Conservation (phyloP, 108 stramenopile genomes). For the Nitzschia putrida region DNA sequence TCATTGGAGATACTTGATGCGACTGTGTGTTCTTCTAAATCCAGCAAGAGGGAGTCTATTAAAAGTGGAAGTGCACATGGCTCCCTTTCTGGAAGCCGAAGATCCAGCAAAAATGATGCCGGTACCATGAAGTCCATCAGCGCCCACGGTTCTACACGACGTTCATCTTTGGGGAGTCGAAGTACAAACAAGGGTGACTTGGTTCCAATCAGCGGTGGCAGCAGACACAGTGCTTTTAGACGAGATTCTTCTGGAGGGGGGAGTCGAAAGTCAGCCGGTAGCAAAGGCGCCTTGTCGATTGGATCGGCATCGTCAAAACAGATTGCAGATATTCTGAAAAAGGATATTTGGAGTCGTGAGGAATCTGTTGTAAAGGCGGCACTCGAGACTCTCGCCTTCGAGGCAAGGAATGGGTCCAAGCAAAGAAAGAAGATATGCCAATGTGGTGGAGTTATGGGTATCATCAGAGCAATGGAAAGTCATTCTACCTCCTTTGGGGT, state of each 20-base stretch:
- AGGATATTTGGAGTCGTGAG: constrained; percentile 48
- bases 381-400: constrained; percentile 24
- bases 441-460: constrained; percentile 46
- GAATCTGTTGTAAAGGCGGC: constrained; percentile 21
- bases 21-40: neutral
- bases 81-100: neutral
- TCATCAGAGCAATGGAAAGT: constrained; percentile 44
- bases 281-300: constrained; percentile 3
- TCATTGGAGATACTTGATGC: neutral
- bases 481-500: constrained; percentile 21
- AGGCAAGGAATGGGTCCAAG: constrained; percentile 28
- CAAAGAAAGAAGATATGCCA: constrained; percentile 23
- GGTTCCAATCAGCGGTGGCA: neutral
- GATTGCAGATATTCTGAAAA: constrained; percentile 36
- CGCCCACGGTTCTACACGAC: neutral
- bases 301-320: constrained; percentile 19
- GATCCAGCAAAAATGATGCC: neutral
- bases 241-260: neutral
- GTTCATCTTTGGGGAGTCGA: too few relatives aligned
- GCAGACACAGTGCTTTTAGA: neutral
- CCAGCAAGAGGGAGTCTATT: neutral
- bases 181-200: too few relatives aligned
- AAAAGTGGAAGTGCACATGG: neutral
- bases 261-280: neutral
- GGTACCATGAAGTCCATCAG: neutral